phyloP scores from a whole-genome alignment of 148 eudicot species.

The Rhododendron mucronatum region DNA sequence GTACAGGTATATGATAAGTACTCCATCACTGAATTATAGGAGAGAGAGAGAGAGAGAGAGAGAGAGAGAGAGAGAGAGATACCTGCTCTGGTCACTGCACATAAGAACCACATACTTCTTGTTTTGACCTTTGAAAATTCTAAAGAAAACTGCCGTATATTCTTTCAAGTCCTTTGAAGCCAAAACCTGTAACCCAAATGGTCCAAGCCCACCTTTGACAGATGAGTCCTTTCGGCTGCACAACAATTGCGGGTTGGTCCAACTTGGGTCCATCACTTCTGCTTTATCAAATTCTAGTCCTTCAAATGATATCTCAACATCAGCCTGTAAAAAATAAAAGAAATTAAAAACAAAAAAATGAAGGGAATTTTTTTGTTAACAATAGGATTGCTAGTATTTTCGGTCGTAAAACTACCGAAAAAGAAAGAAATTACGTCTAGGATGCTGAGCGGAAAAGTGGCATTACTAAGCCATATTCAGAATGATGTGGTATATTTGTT shows the following conservation, averaged over 20 bases:
- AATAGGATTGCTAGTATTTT: too few relatives aligned
- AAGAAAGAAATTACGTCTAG: neutral
- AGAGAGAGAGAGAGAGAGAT: neutral
- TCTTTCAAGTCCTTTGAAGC: slow-evolving; percentile 56
- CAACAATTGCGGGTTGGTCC: slow-evolving; percentile 39
- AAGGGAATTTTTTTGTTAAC: neutral
- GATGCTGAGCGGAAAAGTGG: neutral
- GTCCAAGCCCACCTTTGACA: slow-evolving; percentile 44
- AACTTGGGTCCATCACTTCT: slow-evolving; percentile 35
- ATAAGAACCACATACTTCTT: slow-evolving; percentile 48
- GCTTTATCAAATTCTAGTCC: slow-evolving; percentile 21
- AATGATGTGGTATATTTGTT: neutral
- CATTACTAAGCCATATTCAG: neutral
- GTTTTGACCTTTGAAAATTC: slow-evolving; percentile 40
- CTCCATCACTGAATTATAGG: neutral
- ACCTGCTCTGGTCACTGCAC: slow-evolving; percentile 79
- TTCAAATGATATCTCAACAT: slow-evolving; percentile 46
- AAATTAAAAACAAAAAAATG: neutral
- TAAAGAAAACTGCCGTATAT: slow-evolving; percentile 60
- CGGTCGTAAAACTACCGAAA: neutral
- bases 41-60: neutral
- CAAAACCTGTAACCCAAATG: slow-evolving; percentile 58
- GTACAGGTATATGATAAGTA: too few relatives aligned
- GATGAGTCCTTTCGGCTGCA: slow-evolving; percentile 38
- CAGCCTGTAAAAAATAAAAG: slow-evolving; percentile 33